Evolutionary conservation across 2,329 filamentous ascomycete species (phyloP).

Genomic region (Fusarium sambucinum): DNA sequence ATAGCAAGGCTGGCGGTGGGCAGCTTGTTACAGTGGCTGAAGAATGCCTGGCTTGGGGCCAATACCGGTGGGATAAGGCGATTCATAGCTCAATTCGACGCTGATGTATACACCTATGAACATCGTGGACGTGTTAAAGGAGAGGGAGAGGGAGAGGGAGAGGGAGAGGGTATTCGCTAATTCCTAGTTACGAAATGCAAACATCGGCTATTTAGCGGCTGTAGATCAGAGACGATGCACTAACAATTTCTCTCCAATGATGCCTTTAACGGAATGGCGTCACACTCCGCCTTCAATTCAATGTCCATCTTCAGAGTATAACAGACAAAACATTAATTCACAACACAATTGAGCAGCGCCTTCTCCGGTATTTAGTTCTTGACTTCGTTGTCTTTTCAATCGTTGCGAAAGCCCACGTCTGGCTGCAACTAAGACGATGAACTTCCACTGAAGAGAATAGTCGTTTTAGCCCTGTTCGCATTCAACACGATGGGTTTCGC

Average conservation of each 20-base stretch:
- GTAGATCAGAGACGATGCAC: not conserved
- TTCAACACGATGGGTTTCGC: conserved; percentile 12
- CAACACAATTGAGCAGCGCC: not conserved
- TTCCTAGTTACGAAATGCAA: not conserved
- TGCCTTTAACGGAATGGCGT: not conserved
- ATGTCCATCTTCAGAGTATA: no score
- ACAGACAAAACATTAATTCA: no score
- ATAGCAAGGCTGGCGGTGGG: not conserved
- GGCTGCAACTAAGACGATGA: no score
- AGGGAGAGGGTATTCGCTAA: not conserved
- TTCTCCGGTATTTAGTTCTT: not conserved
- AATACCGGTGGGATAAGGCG: no score
- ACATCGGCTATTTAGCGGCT: not conserved
- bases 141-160: not conserved
- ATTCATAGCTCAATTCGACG: not conserved
- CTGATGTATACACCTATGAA: not conserved
- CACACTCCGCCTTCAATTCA: not conserved
- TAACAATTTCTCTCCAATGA: not conserved
- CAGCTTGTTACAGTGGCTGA: not conserved
- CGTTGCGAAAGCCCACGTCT: no score
- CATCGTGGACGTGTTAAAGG: not conserved
- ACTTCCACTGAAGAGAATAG: no score
- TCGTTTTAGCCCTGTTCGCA: no score
- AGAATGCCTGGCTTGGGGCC: not conserved
- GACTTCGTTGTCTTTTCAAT: not conserved